Percentiles rank a stretch among this genome's conserved stretches.
phyloP scores from a whole-genome alignment of 306 rosid genomes.

The Dryas alaskensis region DNA sequence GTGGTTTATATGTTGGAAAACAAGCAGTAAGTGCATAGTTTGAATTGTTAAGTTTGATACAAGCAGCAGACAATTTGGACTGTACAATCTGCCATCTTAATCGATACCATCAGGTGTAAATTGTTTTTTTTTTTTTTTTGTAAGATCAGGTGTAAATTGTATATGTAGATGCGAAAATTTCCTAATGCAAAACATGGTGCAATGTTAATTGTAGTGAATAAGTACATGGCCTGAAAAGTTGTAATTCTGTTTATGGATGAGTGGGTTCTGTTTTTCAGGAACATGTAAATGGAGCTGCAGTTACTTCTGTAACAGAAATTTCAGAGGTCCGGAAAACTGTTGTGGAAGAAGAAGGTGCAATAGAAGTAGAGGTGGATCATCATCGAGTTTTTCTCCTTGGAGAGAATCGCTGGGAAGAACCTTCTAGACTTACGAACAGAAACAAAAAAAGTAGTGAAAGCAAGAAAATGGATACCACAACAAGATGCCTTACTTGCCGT shows the following conservation, averaged over 20 bases:
- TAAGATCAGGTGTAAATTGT: background rate
- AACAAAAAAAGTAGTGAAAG: constrained; percentile 30
- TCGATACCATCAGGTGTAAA: background rate
- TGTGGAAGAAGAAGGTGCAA: constrained; percentile 36
- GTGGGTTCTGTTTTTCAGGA: constrained; percentile 40
- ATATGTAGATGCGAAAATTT: background rate
- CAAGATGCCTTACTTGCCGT: constrained; percentile 69
- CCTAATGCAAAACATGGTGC: background rate
- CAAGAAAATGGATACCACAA: constrained; percentile 37
- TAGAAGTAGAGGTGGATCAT: constrained; percentile 36
- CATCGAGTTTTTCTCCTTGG: constrained; percentile 85
- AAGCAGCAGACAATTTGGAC: background rate
- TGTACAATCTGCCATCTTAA: background rate
- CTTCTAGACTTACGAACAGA: constrained; percentile 56
- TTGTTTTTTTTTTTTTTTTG: no score
- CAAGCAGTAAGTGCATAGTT: background rate
- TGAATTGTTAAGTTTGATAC: background rate
- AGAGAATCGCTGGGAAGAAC: constrained; percentile 95
- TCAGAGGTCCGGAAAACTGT: constrained; percentile 52
- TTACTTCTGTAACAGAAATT: constrained; percentile 50
- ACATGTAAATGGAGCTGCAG: constrained; percentile 61
- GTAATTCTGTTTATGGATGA: background rate
- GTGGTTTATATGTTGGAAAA: background rate
- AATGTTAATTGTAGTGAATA: background rate
- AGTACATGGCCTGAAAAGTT: background rate